Percentiles rank a stretch among this genome's conserved stretches.
Conservation (phyloP, 371 early-diverging fungal genomes). For the Apophysomyces ossiformis region DNA sequence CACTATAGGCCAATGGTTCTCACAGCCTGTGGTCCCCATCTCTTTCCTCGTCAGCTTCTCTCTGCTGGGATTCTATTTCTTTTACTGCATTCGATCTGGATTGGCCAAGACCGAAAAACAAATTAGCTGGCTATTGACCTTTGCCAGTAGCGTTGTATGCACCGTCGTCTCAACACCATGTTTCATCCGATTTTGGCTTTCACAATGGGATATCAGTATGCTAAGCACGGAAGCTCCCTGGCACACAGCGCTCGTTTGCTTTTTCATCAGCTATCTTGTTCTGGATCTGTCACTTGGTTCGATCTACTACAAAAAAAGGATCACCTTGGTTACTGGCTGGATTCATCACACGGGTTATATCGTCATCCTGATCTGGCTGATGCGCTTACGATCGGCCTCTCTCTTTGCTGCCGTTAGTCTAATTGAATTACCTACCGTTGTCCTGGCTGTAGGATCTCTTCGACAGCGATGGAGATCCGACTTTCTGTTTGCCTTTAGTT, state of each 20-base stretch:
- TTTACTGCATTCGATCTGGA: conserved; percentile 23
- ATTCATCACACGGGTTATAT: conserved; percentile 53
- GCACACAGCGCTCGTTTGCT: conserved; percentile 27
- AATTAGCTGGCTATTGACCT: conserved; percentile 36
- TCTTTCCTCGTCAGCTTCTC: conserved; percentile 24
- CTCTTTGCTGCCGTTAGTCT: conserved; percentile 33
- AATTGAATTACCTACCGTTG: conserved; percentile 38
- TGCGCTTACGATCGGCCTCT: conserved; percentile 22
- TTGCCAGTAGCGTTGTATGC: conserved; percentile 33
- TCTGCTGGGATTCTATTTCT: conserved; percentile 24
- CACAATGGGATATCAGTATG: conserved; percentile 27
- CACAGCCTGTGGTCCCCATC: conserved; percentile 29
- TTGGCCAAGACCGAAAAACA: conserved; percentile 35
- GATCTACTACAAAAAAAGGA: conserved; percentile 44
- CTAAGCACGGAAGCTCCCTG: conserved; percentile 21
- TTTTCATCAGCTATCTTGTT: conserved; percentile 43
- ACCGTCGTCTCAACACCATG: conserved; percentile 30
- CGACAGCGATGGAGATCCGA: conserved; percentile 31
- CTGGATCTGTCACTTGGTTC: conserved; percentile 46
- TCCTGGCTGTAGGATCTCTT: conserved; percentile 35
- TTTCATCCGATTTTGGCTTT: conserved; percentile 25
- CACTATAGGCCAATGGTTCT: conserved; percentile 25
- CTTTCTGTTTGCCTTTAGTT: conserved; percentile 32
- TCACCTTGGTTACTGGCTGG: conserved; percentile 55
- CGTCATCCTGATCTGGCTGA: conserved; percentile 25